Evolutionary conservation across 805 yeast species (phyloP), one percentile per base, ranked within the genome.

Genomic region (Wickerhamomyces canadensis): DNA sequence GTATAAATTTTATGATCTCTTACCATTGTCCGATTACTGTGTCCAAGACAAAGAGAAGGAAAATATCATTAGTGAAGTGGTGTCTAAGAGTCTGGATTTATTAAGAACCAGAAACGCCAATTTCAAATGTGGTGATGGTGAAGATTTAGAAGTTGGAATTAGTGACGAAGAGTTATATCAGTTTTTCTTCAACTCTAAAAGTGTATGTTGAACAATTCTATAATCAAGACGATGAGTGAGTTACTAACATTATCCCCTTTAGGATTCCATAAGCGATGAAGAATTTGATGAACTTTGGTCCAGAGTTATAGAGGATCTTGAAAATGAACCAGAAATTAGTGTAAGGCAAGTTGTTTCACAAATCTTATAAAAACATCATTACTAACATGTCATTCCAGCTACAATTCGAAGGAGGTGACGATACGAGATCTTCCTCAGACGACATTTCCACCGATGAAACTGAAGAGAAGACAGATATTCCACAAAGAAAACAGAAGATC

Each of bases 261-360:
- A 30, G 29, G 19, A 44, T 5, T 27, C 44, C 3, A 45, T 65
- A 21, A 52, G 51, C 30, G 74, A 68, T 37, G 78, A 76, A 25
- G 93, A 85, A 44, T 84, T 83, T 56, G 81, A 82, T 47, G 82
- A 76, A 41, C 67, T 84, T 41, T 87, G 95, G 95, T 53, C 54
- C 19, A 72, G 76, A 48, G 80, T 80, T n/a, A 53, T 78, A 3
- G 55, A 64, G 25, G 80, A 78, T 49, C 68, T 86, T 44, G 74
- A 76, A 44, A 68, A 65, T 38, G 83, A 80, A 62, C 80, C 84
- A 30, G 85, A 78, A 57, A 70, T 81, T 55, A 76, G 72, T 62
- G 82, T 83, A 74, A 80, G 93, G 84, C 84, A 78, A 72, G 85
- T 79, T 72, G 36, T 52, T 56, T 57, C 38, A 22, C 27, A 37